phyloP scores from a whole-genome alignment of 2,329 filamentous ascomycete genomes.

The Sodiomyces alkalinus region DNA sequence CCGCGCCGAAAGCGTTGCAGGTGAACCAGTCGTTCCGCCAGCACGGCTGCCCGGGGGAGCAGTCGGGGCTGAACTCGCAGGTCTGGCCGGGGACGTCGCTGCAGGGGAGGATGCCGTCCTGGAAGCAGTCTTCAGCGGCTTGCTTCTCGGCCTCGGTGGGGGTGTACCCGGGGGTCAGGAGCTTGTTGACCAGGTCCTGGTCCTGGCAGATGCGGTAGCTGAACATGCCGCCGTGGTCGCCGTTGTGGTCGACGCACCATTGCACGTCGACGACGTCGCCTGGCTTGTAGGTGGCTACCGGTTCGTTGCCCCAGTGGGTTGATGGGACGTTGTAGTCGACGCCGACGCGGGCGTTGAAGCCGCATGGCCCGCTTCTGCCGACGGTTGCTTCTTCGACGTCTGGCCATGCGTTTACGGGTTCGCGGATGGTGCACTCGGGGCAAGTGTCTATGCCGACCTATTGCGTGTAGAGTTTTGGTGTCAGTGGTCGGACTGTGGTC shows the following conservation, averaged over 20 bases:
- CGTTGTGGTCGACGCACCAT: conserved; percentile 42
- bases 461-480: neutral
- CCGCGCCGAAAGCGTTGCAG: conserved; percentile 27
- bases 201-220: conserved; percentile 37
- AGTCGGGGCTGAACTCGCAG: conserved; percentile 33
- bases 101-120: conserved; percentile 29
- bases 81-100: conserved; percentile 32
- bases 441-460: conserved; percentile 33
- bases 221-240: conserved; percentile 42
- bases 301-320: conserved; percentile 24
- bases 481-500: neutral
- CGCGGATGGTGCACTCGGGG: conserved; percentile 38
- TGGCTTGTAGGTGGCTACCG: conserved; percentile 26
- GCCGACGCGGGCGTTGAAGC: conserved; percentile 36
- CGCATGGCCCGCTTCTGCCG: conserved; percentile 32
- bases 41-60: conserved; percentile 24
- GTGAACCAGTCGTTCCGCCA: conserved; percentile 39
- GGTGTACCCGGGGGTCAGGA: conserved; percentile 28
- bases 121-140: conserved; percentile 36
- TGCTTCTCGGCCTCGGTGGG: conserved; percentile 37
- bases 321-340: conserved; percentile 36
- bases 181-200: conserved; percentile 32
- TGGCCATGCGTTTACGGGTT: conserved; percentile 35
- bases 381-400: conserved; percentile 28
- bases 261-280: conserved; percentile 32